phyloP scores from a whole-genome alignment of 202 grass and related monocot genomes.

The Zizania palustris region DNA sequence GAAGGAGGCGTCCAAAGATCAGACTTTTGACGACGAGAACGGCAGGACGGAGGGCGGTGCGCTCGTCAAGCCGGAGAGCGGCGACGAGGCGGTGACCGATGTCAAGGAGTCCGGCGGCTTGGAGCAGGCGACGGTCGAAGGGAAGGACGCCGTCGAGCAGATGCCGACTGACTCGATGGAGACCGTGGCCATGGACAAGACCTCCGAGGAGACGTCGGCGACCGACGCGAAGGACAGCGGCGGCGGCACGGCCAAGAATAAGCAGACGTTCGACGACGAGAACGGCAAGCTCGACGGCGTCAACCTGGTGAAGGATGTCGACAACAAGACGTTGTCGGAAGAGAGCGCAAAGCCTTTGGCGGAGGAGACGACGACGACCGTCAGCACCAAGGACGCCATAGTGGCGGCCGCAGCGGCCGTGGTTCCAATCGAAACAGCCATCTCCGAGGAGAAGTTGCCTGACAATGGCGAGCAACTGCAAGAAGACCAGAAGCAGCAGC shows the following conservation, averaged over 20 bases:
- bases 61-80: slow-evolving; percentile 60
- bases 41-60: slow-evolving; percentile 69
- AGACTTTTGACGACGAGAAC: slow-evolving; percentile 79
- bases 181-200: slow-evolving; percentile 20
- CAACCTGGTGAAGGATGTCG: slow-evolving; percentile 66
- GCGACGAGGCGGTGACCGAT: slow-evolving; percentile 43
- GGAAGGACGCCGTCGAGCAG: slow-evolving; percentile 41
- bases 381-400: neutral
- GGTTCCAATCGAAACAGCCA: slow-evolving; percentile 3
- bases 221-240: slow-evolving; percentile 9
- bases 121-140: slow-evolving; percentile 42
- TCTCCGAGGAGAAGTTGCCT: slow-evolving; percentile 23
- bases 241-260: slow-evolving; percentile 39
- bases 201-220: slow-evolving; percentile 11
- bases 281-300: slow-evolving; percentile 85
- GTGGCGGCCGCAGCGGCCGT: neutral
- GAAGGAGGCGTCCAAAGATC: slow-evolving; percentile 43
- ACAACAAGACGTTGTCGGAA: slow-evolving; percentile 51
- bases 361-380: neutral
- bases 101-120: slow-evolving; percentile 24
- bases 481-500: slow-evolving; percentile 32
- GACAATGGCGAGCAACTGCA: slow-evolving; percentile 30
- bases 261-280: slow-evolving; percentile 72
- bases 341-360: slow-evolving; percentile 41
- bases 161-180: slow-evolving; percentile 25